Percentiles rank a stretch among this genome's conserved stretches.
Evolutionary conservation across 2,329 filamentous ascomycete species (phyloP).

Genomic region (Cladosporium phlei): DNA sequence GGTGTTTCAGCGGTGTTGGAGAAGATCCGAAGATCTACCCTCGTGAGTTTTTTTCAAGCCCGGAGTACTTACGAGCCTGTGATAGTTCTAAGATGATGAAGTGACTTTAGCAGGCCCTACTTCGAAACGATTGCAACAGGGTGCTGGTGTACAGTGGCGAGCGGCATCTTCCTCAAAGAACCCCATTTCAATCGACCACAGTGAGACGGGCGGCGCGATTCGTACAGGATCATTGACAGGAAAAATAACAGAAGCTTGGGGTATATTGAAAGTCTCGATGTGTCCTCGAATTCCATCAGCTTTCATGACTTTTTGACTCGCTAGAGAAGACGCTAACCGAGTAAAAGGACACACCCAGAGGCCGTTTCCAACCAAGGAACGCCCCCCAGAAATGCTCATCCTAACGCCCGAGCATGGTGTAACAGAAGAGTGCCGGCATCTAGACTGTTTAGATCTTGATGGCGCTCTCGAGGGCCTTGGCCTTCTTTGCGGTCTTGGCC

Average conservation of each 20-base stretch:
- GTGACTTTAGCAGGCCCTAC: no score
- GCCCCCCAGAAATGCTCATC: slow-evolving; percentile 13
- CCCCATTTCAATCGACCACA: neutral
- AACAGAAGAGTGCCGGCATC: slow-evolving; percentile 3
- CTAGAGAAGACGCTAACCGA: slow-evolving; percentile 14
- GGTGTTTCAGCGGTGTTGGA: no score
- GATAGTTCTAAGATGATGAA: no score
- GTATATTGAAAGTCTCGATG: slow-evolving; percentile 14
- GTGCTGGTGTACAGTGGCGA: no score
- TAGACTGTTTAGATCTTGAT: slow-evolving; percentile 79
- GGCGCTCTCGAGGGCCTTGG: slow-evolving; percentile 87
- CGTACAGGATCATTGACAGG: slow-evolving; percentile 11
- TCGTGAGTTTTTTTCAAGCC: no score
- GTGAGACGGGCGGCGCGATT: neutral
- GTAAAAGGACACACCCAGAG: slow-evolving; percentile 13
- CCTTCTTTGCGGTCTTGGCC: slow-evolving; percentile 73
- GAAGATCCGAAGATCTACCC: no score
- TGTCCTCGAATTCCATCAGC: slow-evolving; percentile 15
- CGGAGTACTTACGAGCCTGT: no score
- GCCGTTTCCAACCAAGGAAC: slow-evolving; percentile 13
- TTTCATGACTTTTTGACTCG: slow-evolving; percentile 14
- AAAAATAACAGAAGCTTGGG: slow-evolving; percentile 10
- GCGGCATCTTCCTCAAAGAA: neutral
- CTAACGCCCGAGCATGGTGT: slow-evolving; percentile 13
- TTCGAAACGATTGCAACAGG: no score